A percentile compares a stretch with the other conserved stretches of the same genome.
Conservation (phyloP, 2,329 filamentous ascomycete genomes). For the Colletotrichum nymphaeae region DNA sequence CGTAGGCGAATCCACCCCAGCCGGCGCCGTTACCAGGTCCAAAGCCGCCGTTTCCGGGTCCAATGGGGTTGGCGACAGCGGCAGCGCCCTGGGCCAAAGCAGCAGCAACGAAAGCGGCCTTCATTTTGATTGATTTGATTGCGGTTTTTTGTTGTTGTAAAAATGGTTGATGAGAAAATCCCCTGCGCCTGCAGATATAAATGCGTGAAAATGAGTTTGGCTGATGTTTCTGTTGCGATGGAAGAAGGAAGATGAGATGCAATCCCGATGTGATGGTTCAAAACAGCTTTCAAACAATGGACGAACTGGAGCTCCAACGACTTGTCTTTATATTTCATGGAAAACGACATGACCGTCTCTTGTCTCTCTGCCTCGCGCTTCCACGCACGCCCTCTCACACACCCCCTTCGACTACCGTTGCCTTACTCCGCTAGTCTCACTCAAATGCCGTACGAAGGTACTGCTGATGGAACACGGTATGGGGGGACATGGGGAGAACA, state of each 20-base stretch:
- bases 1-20: conserved; percentile 26
- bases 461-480: not conserved
- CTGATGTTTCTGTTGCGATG: conserved; percentile 17
- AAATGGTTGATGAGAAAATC: not conserved
- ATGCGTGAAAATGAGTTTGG: not conserved
- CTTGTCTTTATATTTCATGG: conserved; percentile 17
- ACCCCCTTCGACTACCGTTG: not conserved
- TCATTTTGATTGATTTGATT: conserved; percentile 18
- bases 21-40: conserved; percentile 18
- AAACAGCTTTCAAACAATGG: not conserved
- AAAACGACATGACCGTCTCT: conserved; percentile 11
- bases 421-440: not conserved
- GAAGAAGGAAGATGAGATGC: conserved; percentile 17
- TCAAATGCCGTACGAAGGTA: not conserved
- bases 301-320: conserved; percentile 22
- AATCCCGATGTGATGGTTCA: conserved; percentile 24
- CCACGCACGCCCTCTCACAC: not conserved
- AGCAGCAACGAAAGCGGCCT: conserved; percentile 29
- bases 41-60: conserved; percentile 25
- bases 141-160: not conserved
- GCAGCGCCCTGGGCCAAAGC: conserved; percentile 27
- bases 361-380: not conserved
- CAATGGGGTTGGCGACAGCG: conserved; percentile 23
- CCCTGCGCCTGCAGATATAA: not conserved
- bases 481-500: not conserved